A percentile compares a stretch with the other conserved stretches of the same genome.
phyloP scores from a whole-genome alignment of 345 rosid genomes.

The Syzygium grande region DNA sequence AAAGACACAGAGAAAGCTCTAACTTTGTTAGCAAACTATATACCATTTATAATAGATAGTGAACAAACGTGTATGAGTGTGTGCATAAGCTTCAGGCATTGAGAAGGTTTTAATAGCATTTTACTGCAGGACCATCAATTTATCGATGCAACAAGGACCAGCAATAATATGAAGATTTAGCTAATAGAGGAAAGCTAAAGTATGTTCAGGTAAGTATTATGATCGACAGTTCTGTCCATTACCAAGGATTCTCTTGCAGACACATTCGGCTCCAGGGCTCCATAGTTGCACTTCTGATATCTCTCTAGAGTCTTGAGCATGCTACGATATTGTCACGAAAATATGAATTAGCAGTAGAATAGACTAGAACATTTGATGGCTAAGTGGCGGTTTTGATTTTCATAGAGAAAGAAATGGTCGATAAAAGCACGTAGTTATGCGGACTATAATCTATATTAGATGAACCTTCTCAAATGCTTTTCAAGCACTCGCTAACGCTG shows the following conservation, averaged over 20 bases:
- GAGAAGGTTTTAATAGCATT: no score
- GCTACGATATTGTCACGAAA: slow-evolving; percentile 21
- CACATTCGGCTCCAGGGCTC: slow-evolving; percentile 71
- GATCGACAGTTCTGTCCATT: slow-evolving; percentile 5
- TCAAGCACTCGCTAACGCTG: not conserved
- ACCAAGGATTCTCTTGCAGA: slow-evolving; percentile 86
- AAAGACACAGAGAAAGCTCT: not conserved
- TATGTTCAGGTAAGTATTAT: not conserved
- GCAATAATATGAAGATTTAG: not conserved
- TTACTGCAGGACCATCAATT: no score
- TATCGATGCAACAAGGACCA: not conserved
- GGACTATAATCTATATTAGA: not conserved
- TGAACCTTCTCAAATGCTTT: not conserved
- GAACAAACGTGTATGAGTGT: not conserved
- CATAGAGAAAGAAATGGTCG: not conserved
- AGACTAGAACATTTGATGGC: not conserved
- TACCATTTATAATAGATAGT: not conserved
- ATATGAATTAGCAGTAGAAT: not conserved
- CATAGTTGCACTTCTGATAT: slow-evolving; percentile 94
- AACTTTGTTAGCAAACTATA: not conserved
- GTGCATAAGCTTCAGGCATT: not conserved
- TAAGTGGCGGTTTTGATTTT: not conserved
- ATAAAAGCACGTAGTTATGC: not conserved
- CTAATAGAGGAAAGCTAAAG: not conserved
- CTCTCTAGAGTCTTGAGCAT: slow-evolving; percentile 90